Conservation (phyloP, 2,329 filamentous ascomycete genomes). For the Trichophyton benhamiae region DNA sequence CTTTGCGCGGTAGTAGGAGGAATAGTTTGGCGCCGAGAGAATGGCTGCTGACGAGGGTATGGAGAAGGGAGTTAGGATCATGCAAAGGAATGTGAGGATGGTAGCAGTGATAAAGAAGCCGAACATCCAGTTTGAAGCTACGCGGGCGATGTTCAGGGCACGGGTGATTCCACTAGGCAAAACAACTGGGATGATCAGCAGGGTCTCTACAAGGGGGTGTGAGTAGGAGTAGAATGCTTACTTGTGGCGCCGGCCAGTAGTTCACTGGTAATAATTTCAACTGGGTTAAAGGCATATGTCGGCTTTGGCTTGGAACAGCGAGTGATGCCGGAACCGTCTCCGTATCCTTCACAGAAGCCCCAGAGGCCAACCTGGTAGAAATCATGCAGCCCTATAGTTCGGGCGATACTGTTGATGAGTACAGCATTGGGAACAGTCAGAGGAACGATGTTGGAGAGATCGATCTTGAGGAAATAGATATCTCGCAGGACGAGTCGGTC, state of each 20-base stretch:
- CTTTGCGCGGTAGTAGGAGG: neutral
- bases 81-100: conserved; percentile 58
- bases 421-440: conserved; percentile 56
- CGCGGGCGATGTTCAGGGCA: conserved; percentile 60
- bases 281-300: conserved; percentile 85
- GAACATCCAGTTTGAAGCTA: conserved; percentile 78
- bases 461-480: conserved; percentile 75
- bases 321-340: conserved; percentile 54
- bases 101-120: conserved; percentile 66
- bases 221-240: conserved; percentile 25
- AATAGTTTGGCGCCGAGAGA: conserved; percentile 16
- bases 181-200: conserved; percentile 43
- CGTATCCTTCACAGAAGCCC: conserved; percentile 83
- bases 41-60: conserved; percentile 31
- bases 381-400: conserved; percentile 76
- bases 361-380: conserved; percentile 90
- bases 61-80: conserved; percentile 50
- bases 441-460: conserved; percentile 71
- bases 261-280: conserved; percentile 66
- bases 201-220: neutral
- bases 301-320: conserved; percentile 56
- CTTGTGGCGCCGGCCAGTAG: conserved; percentile 69
- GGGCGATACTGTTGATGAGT: conserved; percentile 77
- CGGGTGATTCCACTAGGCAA: conserved; percentile 61
- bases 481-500: conserved; percentile 49